Conservation (phyloP, 2,329 filamentous ascomycete genomes). For the Aspergillus alliaceus region DNA sequence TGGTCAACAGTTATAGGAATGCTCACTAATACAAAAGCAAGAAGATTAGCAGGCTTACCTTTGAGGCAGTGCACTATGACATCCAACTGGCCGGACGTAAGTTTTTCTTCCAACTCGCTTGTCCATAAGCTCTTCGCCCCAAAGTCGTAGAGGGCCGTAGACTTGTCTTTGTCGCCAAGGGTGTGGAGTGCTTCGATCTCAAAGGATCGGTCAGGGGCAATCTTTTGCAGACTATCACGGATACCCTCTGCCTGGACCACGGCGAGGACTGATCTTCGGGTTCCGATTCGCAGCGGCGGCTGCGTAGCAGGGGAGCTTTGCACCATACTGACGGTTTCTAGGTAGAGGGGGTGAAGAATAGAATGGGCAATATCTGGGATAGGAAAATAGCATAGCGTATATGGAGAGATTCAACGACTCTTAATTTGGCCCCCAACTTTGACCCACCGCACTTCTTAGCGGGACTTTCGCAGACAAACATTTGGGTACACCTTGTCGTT, state of each 20-base stretch:
- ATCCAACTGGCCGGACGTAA: slow-evolving; percentile 68
- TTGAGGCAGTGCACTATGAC: slow-evolving; percentile 85
- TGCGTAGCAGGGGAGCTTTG: too few species aligned
- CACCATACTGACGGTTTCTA: too few species aligned
- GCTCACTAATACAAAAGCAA: too few species aligned
- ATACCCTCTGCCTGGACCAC: slow-evolving; percentile 75
- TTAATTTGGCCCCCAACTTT: too few species aligned
- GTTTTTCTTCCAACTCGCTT: slow-evolving; percentile 75
- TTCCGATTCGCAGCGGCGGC: slow-evolving; percentile 59
- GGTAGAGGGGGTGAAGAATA: too few species aligned
- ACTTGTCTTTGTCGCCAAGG: slow-evolving; percentile 81
- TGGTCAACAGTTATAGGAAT: neutral
- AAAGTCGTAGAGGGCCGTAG: slow-evolving; percentile 78
- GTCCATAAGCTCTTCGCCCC: slow-evolving; percentile 61
- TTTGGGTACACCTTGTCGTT: too few species aligned
- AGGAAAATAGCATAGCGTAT: too few species aligned
- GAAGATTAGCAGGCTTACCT: too few species aligned
- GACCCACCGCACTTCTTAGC: too few species aligned
- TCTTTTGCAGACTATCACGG: slow-evolving; percentile 59
- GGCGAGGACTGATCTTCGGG: slow-evolving; percentile 76
- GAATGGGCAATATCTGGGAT: too few species aligned
- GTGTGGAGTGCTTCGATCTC: slow-evolving; percentile 70
- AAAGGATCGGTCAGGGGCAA: slow-evolving; percentile 66
- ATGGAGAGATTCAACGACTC: too few species aligned
- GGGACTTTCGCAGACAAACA: too few species aligned